Percentiles rank a stretch among this genome's conserved stretches.
These are phyloP conservation scores for Diaporthe eres DNA, from an alignment of 2,329 filamentous ascomycete genomes.

Conservation along the genomic window DNA sequence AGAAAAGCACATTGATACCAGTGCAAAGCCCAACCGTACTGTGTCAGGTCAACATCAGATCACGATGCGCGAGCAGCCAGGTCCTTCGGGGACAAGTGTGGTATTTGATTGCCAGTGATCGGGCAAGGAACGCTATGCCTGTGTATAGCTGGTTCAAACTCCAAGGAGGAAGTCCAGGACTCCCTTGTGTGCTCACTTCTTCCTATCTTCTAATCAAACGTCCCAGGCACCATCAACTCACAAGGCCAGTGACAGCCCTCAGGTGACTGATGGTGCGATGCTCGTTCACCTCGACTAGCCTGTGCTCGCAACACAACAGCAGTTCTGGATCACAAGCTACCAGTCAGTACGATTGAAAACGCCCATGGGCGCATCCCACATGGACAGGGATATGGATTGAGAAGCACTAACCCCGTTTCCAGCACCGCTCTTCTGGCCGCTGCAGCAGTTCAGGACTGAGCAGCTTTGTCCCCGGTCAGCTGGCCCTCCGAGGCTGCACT, in stretches of 20 bases:
- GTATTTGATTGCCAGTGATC: background rate
- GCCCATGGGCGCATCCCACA: background rate
- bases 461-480: background rate
- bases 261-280: background rate
- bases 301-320: slow-evolving; percentile 8
- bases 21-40: background rate
- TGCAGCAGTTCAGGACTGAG: slow-evolving; percentile 22
- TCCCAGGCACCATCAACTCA: too few species aligned
- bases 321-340: background rate
- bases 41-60: background rate
- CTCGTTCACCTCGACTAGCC: background rate
- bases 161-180: too few species aligned
- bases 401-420: background rate
- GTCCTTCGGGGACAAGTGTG: background rate
- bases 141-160: background rate
- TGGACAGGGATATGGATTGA: too few species aligned
- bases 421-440: background rate
- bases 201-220: background rate
- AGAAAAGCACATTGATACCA: slow-evolving; percentile 24
- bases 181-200: background rate
- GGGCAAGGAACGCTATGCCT: background rate
- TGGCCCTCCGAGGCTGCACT: slow-evolving; percentile 4
- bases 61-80: background rate
- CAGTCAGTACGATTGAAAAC: background rate
- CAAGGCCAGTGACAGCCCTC: background rate